These are phyloP conservation scores for Fusarium decemcellulare DNA, from an alignment of 2,329 filamentous ascomycete genomes.

Conservation along the genomic window DNA sequence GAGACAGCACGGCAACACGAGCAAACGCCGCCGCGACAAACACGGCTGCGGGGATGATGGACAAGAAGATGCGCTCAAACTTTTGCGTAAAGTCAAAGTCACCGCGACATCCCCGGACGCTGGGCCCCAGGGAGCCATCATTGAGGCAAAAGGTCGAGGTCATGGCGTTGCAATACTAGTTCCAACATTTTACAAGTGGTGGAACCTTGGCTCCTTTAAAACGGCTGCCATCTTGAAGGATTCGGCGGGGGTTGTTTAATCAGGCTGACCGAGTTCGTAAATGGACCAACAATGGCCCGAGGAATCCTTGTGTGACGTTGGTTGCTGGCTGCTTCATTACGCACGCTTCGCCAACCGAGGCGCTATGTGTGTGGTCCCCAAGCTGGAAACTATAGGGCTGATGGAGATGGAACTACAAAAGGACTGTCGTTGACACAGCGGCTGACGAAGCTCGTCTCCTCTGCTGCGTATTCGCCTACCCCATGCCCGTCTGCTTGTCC, in stretches of 20 bases:
- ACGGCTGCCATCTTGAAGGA: not conserved
- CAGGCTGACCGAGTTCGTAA: too few species aligned
- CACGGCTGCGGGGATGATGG: slow-evolving; percentile 57
- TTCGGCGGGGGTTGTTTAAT: not conserved
- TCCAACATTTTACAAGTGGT: not conserved
- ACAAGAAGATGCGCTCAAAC: slow-evolving; percentile 64
- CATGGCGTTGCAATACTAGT: slow-evolving; percentile 23
- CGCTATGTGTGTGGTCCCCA: too few species aligned
- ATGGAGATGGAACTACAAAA: too few species aligned
- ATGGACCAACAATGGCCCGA: too few species aligned
- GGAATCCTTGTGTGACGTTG: too few species aligned
- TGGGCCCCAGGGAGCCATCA: slow-evolving; percentile 59
- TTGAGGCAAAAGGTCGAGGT: slow-evolving; percentile 49
- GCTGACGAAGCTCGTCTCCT: not conserved
- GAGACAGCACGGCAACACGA: slow-evolving; percentile 50
- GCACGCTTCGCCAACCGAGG: too few species aligned
- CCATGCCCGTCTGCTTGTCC: too few species aligned
- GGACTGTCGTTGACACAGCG: too few species aligned
- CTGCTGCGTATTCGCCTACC: not conserved
- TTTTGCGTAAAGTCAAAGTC: slow-evolving; percentile 66
- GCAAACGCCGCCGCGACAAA: slow-evolving; percentile 55
- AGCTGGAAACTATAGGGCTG: too few species aligned
- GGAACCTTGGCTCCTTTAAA: not conserved
- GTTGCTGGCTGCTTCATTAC: too few species aligned
- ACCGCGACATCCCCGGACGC: slow-evolving; percentile 60